phyloP scores from a whole-genome alignment of 2,329 filamentous ascomycete genomes.

The Cryphonectria naterciae region DNA sequence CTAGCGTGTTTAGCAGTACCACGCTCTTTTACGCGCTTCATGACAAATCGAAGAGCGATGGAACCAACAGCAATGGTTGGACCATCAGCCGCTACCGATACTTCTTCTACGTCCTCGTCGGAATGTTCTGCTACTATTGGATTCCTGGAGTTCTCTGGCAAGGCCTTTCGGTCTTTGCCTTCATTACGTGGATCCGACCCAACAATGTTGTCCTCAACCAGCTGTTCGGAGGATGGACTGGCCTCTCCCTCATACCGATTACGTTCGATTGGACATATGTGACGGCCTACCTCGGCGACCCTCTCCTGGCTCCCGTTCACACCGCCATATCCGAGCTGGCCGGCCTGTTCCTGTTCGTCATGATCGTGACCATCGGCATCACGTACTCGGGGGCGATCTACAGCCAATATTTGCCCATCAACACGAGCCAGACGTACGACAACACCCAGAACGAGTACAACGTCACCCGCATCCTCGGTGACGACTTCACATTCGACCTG shows the following conservation, averaged over 20 bases:
- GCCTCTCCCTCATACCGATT: constrained; percentile 47
- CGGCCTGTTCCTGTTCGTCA: constrained; percentile 45
- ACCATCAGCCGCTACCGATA: constrained; percentile 49
- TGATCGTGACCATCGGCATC: constrained; percentile 51
- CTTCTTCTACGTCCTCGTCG: constrained; percentile 47
- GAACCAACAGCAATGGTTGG: constrained; percentile 48
- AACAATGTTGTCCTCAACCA: constrained; percentile 52
- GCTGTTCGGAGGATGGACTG: constrained; percentile 52
- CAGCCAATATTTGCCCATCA: constrained; percentile 59
- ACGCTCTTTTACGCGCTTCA: constrained; percentile 52
- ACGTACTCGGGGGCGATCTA: constrained; percentile 51
- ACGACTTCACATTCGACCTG: constrained; percentile 53
- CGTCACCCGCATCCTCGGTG: constrained; percentile 54
- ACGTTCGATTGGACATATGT: constrained; percentile 47
- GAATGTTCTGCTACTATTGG: constrained; percentile 52
- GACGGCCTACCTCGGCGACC: constrained; percentile 40
- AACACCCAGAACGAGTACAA: constrained; percentile 58
- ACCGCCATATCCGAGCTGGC: constrained; percentile 49
- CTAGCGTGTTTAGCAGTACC: constrained; percentile 49
- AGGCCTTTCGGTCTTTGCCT: constrained; percentile 52
- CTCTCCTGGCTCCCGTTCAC: constrained; percentile 40
- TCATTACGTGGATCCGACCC: constrained; percentile 52
- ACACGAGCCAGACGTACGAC: constrained; percentile 58
- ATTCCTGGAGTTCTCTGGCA: constrained; percentile 27
- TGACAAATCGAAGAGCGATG: constrained; percentile 46